Conservation (phyloP, 257 asterid genomes). For the Capsicum chinense region DNA sequence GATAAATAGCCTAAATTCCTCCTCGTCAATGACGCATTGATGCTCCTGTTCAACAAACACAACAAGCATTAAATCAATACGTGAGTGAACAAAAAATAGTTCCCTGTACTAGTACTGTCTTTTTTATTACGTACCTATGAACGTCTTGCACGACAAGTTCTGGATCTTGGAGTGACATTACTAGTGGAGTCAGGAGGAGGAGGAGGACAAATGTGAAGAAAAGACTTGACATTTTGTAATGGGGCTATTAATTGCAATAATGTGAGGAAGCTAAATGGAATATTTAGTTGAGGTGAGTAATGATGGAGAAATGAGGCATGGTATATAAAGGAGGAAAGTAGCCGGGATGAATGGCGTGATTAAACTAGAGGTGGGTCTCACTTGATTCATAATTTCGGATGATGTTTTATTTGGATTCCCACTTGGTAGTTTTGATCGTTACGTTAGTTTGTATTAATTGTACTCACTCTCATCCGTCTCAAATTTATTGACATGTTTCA, state of each 20-base stretch:
- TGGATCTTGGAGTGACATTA: constrained; percentile 44
- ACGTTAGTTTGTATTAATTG: background rate
- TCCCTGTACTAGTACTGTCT: background rate
- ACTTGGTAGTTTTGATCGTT: constrained; percentile 38
- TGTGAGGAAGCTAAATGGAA: background rate
- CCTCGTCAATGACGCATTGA: constrained; percentile 57
- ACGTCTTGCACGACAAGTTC: constrained; percentile 68
- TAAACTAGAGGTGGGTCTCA: constrained; percentile 48
- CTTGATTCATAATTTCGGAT: constrained; percentile 29
- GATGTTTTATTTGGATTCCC: constrained; percentile 36
- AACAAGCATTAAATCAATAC: background rate
- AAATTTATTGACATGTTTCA: background rate
- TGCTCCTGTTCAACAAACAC: constrained; percentile 44
- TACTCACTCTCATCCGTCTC: background rate
- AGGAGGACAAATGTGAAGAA: constrained; percentile 22
- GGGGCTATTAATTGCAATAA: background rate
- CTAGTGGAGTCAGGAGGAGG: constrained; percentile 22
- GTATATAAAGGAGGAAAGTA: constrained; percentile 39
- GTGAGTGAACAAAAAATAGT: background rate
- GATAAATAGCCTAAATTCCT: constrained; percentile 63
- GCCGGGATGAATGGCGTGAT: constrained; percentile 84
- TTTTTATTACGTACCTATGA: constrained; percentile 45
- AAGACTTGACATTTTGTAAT: constrained; percentile 19
- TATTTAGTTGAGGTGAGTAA: background rate
- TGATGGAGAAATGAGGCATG: constrained; percentile 29